A percentile compares a stretch with the other conserved stretches of the same genome.
These are phyloP conservation scores for Mycena rebaudengoi DNA, from an alignment of 768 basidiomycete genomes.

Conservation along the genomic window DNA sequence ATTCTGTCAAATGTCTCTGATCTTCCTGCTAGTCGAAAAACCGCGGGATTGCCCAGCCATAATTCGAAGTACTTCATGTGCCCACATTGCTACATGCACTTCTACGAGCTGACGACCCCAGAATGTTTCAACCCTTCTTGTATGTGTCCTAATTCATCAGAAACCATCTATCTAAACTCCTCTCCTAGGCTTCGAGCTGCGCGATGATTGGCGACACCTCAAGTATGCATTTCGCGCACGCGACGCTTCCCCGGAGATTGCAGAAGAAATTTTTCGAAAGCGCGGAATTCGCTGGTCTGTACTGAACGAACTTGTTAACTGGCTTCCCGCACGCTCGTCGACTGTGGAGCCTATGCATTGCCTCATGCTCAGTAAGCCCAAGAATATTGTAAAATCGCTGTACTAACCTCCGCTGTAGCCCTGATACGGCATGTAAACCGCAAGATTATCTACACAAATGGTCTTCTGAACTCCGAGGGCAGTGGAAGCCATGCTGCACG, in stretches of 20 bases:
- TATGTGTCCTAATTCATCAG: not conserved
- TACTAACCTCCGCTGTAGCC: not conserved
- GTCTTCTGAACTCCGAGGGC: too few species aligned
- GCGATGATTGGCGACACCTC: conserved; percentile 22
- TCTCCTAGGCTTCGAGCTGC: conserved; percentile 6
- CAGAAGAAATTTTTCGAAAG: conserved; percentile 24
- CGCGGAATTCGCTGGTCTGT: conserved; percentile 23
- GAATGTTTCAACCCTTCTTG: conserved; percentile 15
- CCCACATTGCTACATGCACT: conserved; percentile 2
- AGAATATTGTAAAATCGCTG: too few species aligned
- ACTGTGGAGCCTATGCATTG: conserved; percentile 26
- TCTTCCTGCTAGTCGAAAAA: conserved; percentile 31
- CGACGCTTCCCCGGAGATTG: conserved; percentile 4
- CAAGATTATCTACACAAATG: too few species aligned
- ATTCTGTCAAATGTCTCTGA: conserved; percentile 24
- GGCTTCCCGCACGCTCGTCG: conserved; percentile 9
- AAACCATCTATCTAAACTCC: not conserved
- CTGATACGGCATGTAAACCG: not conserved
- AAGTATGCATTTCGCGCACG: conserved; percentile 28
- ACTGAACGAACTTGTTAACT: conserved; percentile 19
- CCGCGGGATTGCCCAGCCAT: conserved; percentile 7
- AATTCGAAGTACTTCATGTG: conserved; percentile 29
- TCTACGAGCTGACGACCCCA: conserved; percentile 5
- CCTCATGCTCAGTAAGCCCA: conserved; percentile 16
- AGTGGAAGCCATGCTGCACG: too few species aligned